phyloP scores from a whole-genome alignment of 495 filamentous ascomycete species.

The Penicillium silybi region DNA sequence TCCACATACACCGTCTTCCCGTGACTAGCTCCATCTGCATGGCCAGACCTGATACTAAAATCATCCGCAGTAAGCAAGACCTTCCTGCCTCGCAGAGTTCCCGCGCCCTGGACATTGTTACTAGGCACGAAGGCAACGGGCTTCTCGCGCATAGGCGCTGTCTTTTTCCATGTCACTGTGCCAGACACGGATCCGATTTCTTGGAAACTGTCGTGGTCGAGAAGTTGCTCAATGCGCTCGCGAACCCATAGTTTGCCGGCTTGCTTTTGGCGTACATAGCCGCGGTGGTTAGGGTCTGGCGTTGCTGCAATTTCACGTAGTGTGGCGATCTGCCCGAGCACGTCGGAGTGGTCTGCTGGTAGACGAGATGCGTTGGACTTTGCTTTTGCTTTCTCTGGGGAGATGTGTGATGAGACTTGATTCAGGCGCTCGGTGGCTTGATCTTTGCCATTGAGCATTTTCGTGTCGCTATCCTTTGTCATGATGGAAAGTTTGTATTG shows the following conservation, averaged over 20 bases:
- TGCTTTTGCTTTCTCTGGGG: slow-evolving; percentile 15
- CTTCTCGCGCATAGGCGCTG: slow-evolving; percentile 44
- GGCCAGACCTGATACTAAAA: slow-evolving; percentile 59
- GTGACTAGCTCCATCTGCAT: slow-evolving; percentile 55
- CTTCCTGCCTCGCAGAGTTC: slow-evolving; percentile 47
- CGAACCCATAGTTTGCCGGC: slow-evolving; percentile 64
- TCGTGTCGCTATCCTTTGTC: slow-evolving; percentile 14
- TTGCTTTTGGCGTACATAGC: slow-evolving; percentile 57
- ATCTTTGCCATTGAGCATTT: slow-evolving; percentile 6
- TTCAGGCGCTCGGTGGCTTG: slow-evolving; percentile 33
- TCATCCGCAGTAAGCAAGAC: slow-evolving; percentile 60
- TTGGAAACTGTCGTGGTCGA: slow-evolving; percentile 50
- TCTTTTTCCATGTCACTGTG: slow-evolving; percentile 54
- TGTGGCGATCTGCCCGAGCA: slow-evolving; percentile 48
- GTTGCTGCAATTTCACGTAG: slow-evolving; percentile 49
- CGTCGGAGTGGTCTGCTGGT: slow-evolving; percentile 59
- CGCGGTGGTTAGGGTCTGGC: slow-evolving; percentile 49
- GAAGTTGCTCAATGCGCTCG: slow-evolving; percentile 52
- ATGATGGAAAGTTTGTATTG: too few species aligned
- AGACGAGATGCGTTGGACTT: slow-evolving; percentile 29
- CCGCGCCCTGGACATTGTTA: slow-evolving; percentile 52
- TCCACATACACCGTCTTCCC: slow-evolving; percentile 60
- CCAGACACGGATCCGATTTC: slow-evolving; percentile 59
- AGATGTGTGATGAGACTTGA: slow-evolving; percentile 34
- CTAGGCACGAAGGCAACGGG: slow-evolving; percentile 47